Conservation (phyloP, 192 early-diverging fungal genomes). For the Umbelopsis isabellina region DNA sequence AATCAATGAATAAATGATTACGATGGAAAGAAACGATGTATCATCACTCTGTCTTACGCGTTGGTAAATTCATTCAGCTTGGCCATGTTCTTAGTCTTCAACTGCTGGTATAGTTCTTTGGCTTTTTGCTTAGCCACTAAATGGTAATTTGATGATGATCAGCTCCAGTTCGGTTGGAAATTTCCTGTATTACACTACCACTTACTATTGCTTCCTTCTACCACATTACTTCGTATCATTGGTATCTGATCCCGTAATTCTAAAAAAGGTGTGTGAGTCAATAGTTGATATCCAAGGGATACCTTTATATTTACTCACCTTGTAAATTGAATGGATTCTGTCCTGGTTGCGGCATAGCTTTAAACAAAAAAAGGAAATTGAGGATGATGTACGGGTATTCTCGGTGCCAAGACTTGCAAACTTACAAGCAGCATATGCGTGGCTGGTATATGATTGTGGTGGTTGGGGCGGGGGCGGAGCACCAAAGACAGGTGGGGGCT, state of each 20-base stretch:
- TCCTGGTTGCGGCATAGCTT: not conserved
- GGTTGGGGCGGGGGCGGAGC: not conserved
- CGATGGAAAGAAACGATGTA: not conserved
- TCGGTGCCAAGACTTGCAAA: not conserved
- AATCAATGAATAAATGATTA: not conserved
- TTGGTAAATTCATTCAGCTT: not conserved
- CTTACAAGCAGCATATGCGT: no score
- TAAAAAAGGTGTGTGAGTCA: not conserved
- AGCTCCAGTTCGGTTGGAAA: not conserved
- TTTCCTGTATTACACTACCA: not conserved
- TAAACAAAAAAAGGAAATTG: not conserved
- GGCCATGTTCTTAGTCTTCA: conserved; percentile 8
- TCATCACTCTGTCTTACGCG: not conserved
- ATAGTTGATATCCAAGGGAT: no score
- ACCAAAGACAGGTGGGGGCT: not conserved
- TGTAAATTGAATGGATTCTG: conserved; percentile 10
- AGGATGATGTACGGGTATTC: not conserved
- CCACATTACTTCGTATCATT: not conserved
- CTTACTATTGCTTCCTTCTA: conserved; percentile 8
- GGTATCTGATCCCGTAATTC: conserved; percentile 5
- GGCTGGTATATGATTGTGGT: not conserved
- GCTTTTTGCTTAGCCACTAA: conserved; percentile 14
- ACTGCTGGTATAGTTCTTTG: conserved; percentile 11
- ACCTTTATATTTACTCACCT: not conserved
- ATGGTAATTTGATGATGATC: not conserved